Evolutionary conservation across 2,329 filamentous ascomycete species (phyloP).

Genomic region (Ophiosphaerella korrae): DNA sequence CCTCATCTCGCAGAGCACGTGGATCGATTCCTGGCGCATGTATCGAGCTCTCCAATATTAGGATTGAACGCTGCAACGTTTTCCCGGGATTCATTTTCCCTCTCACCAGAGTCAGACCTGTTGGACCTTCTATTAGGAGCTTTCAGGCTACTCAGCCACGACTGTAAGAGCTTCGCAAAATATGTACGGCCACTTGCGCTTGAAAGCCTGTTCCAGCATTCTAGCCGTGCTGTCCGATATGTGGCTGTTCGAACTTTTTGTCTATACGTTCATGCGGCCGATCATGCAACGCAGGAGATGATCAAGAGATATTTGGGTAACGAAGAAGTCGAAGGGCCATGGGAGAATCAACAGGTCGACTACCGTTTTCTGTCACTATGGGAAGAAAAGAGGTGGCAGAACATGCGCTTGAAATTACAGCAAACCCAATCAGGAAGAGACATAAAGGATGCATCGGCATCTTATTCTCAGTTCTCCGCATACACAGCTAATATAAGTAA

Average conservation of each 20-base stretch:
- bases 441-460: not conserved
- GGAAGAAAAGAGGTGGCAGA: slow-evolving; percentile 63
- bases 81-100: not conserved
- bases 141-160: slow-evolving; percentile 80
- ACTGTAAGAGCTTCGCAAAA: slow-evolving; percentile 69
- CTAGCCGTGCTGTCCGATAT: slow-evolving; percentile 69
- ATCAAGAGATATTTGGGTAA: slow-evolving; percentile 68
- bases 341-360: slow-evolving; percentile 78
- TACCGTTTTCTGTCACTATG: slow-evolving; percentile 73
- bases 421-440: slow-evolving; percentile 3
- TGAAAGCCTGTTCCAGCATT: slow-evolving; percentile 68
- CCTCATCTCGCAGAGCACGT: slow-evolving; percentile 78
- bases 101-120: slow-evolving; percentile 21
- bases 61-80: slow-evolving; percentile 9
- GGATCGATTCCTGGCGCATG: slow-evolving; percentile 53
- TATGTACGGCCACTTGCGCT: slow-evolving; percentile 70
- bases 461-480: slow-evolving; percentile 33
- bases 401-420: slow-evolving; percentile 18
- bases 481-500: slow-evolving; percentile 43
- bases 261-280: slow-evolving; percentile 77
- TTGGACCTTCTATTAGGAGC: slow-evolving; percentile 66
- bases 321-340: slow-evolving; percentile 67
- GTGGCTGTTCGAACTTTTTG: slow-evolving; percentile 82
- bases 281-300: slow-evolving; percentile 76
- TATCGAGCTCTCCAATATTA: slow-evolving; percentile 32